A percentile compares a stretch with the other conserved stretches of the same genome.
phyloP scores from a whole-genome alignment of 1,284 basidiomycete species.

The Xanthoconium separans region DNA sequence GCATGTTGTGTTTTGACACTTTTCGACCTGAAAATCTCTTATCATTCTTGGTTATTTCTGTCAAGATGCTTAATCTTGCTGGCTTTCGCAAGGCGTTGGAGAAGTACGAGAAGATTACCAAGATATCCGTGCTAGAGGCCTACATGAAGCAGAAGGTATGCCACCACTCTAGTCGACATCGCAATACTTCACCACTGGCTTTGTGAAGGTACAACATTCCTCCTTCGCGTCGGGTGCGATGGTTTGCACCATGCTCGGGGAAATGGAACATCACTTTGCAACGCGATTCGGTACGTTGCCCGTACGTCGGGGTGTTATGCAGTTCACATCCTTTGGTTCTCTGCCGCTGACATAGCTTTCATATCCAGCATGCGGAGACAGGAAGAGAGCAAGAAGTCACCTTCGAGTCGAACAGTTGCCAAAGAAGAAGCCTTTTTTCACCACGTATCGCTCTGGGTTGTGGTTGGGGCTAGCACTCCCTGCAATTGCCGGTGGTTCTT shows the following conservation, averaged over 20 bases:
- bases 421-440: slow-evolving; percentile 71
- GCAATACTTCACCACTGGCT: neutral
- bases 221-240: slow-evolving; percentile 60
- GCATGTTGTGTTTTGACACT: slow-evolving; percentile 8
- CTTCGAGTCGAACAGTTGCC: slow-evolving; percentile 58
- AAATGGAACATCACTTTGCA: slow-evolving; percentile 75
- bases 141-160: slow-evolving; percentile 74
- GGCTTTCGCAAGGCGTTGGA: slow-evolving; percentile 91
- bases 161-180: neutral
- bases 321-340: neutral
- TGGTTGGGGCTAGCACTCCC: slow-evolving; percentile 79
- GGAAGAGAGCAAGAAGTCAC: slow-evolving; percentile 71
- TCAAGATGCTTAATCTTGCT: slow-evolving; percentile 80
- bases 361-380: slow-evolving; percentile 74
- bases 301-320: neutral
- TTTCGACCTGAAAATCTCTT: neutral
- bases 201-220: slow-evolving; percentile 57
- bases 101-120: slow-evolving; percentile 90
- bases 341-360: neutral
- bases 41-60: neutral
- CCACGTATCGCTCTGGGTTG: slow-evolving; percentile 74
- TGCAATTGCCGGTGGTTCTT: slow-evolving; percentile 69
- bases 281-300: slow-evolving; percentile 63
- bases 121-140: slow-evolving; percentile 62
- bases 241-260: slow-evolving; percentile 66